phyloP scores from a whole-genome alignment of 306 rosid genomes.

The Oemleria cerasiformis region DNA sequence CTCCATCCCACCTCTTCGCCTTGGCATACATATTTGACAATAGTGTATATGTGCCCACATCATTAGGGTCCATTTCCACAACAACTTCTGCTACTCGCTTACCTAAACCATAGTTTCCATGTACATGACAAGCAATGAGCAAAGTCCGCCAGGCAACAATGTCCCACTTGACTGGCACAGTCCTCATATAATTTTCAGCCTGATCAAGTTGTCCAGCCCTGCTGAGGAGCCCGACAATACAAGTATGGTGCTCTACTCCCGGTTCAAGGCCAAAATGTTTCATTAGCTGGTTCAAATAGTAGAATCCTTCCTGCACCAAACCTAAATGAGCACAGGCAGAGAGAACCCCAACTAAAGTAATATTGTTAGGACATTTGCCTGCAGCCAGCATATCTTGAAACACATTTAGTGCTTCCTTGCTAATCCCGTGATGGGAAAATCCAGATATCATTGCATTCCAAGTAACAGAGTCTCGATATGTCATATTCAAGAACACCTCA shows the following conservation, averaged over 20 bases:
- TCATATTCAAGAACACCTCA: constrained; percentile 39
- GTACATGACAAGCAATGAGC: constrained; percentile 39
- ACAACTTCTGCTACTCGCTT: constrained; percentile 30
- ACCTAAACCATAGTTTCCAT: constrained; percentile 28
- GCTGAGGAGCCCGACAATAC: constrained; percentile 39
- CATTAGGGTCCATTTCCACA: constrained; percentile 35
- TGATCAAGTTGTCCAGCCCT: constrained; percentile 38
- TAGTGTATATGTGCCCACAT: constrained; percentile 34
- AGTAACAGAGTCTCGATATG: constrained; percentile 34
- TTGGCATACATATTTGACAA: constrained; percentile 44
- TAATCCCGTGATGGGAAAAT: constrained; percentile 65
- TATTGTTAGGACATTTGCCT: constrained; percentile 44
- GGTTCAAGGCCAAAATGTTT: constrained; percentile 28
- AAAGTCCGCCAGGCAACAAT: constrained; percentile 38
- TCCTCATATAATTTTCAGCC: constrained; percentile 32
- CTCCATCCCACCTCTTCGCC: constrained; percentile 42
- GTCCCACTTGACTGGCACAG: constrained; percentile 36
- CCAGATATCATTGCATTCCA: constrained; percentile 74
- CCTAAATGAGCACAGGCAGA: constrained; percentile 59
- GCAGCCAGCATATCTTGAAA: constrained; percentile 47
- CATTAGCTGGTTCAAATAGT: constrained; percentile 50
- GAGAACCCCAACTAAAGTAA: constrained; percentile 58
- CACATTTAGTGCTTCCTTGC: constrained; percentile 53
- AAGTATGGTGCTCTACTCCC: constrained; percentile 40
- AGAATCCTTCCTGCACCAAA: constrained; percentile 52